Base-by-base conservation (phyloP, 2,329 filamentous ascomycete species). In the Ascochyta viciae-villosae region DNA sequence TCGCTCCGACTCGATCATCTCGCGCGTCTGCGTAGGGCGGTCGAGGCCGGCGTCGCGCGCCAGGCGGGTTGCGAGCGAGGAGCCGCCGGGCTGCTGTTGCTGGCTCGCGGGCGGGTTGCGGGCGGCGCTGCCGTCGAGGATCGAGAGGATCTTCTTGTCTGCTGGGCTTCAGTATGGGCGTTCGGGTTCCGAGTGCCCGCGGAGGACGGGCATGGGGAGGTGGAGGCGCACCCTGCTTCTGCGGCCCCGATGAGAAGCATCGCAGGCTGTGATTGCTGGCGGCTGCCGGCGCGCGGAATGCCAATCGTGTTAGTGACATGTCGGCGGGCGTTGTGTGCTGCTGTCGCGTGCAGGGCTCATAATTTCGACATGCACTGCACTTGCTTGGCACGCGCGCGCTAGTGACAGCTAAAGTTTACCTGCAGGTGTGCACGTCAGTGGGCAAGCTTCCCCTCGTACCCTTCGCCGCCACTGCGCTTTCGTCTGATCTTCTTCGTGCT, bases 1-100 rank as follows among this genome's bases (percentile, higher is more conserved):
- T 31, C 65, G 62, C 59, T 66, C 73, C 41, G 63, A 66, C 45
- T 74, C 67, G 39, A 70, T 26, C 29, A 74, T 54, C 35, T 72
- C 64, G 37, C 61, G 60, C 1, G 54, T 49, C 41, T 57, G 61
- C n/a, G 57, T 59, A 33, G 59, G 57, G 61, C 61, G 56, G 57
- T 64, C 55, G 52, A 64, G 63, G 55, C 64, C 65, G 31, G 55
- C 58, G 35, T 66, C 46, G 45, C 57, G 45, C 38, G 65, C 63
- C n/a, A 64, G 54, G 43, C 62, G 63, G 8, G 48, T 48, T 3
- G 62, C 60, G 10, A 64, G 49, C 8, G 61, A 50, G 10, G 53
- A 31, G 39, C 29, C 19, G 27, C 29, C 40, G 16, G 45, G 22
- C 13, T 37, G 19, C 19, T 41, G 39, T 40, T 44, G 39, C 42